phyloP scores from a whole-genome alignment of 2,329 filamentous ascomycete species.

The Venturia aucupariae region DNA sequence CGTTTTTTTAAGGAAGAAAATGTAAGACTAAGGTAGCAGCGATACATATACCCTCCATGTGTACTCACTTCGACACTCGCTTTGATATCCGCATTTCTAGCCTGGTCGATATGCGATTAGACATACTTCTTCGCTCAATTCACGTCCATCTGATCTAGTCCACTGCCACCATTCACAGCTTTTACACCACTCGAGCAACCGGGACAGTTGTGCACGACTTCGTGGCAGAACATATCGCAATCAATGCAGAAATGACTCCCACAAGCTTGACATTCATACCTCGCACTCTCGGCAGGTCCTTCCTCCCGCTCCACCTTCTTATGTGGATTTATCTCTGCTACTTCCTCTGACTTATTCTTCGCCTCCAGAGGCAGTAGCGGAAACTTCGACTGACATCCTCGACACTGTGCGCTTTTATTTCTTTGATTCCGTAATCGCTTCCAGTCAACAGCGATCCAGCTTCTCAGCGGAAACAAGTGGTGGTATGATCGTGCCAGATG shows the following conservation, averaged over 20 bases:
- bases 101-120: no score
- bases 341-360: constrained; percentile 15
- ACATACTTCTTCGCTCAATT: no score
- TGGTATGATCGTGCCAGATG: constrained; percentile 90
- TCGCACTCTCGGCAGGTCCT: constrained; percentile 67
- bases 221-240: constrained; percentile 91
- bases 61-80: no score
- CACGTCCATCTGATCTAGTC: neutral
- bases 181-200: constrained; percentile 55
- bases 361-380: constrained; percentile 38
- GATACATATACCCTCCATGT: no score
- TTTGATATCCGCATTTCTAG: no score
- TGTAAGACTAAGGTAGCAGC: no score
- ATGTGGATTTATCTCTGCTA: constrained; percentile 26
- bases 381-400: constrained; percentile 67
- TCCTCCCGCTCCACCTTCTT: constrained; percentile 36
- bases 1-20: no score
- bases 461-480: constrained; percentile 80
- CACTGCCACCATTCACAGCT: neutral
- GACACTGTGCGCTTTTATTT: constrained; percentile 51
- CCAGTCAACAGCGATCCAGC: constrained; percentile 90
- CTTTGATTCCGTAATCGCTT: constrained; percentile 45
- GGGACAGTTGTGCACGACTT: constrained; percentile 91
- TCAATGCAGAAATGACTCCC: constrained; percentile 92
- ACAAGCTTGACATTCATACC: constrained; percentile 87